Conservation (phyloP, 768 basidiomycete genomes). For the Porphyrellus cyaneotinctus region DNA sequence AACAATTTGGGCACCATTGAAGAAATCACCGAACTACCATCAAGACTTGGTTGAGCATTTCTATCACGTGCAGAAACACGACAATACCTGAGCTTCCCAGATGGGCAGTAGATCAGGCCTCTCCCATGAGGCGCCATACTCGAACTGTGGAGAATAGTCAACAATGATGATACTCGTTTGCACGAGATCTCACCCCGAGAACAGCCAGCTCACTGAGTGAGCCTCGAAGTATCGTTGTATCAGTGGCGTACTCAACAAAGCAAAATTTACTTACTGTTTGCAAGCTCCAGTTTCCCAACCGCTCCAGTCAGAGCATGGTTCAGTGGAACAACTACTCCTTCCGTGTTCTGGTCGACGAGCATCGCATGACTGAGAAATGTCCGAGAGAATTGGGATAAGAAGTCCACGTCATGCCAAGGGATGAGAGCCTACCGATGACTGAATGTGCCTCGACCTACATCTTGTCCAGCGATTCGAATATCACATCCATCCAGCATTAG, state of each 20-base stretch:
- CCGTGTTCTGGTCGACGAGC: constrained; percentile 84
- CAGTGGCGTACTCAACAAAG: background rate
- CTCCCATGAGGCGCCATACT: constrained; percentile 90
- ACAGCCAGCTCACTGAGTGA: constrained; percentile 89
- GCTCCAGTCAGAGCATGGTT: constrained; percentile 58
- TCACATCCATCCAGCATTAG: constrained; percentile 79
- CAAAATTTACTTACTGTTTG: constrained; percentile 63
- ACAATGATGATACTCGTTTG: background rate
- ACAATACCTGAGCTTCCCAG: constrained; percentile 83
- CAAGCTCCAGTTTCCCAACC: constrained; percentile 72
- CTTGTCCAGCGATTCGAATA: constrained; percentile 88
- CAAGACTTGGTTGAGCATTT: background rate
- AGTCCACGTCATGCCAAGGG: background rate
- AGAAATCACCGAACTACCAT: constrained; percentile 84
- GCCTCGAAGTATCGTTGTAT: constrained; percentile 38
- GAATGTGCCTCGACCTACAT: constrained; percentile 88
- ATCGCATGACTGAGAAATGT: constrained; percentile 66
- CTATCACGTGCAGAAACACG: background rate
- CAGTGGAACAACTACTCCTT: constrained; percentile 74
- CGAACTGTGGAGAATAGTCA: constrained; percentile 51
- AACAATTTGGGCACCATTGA: constrained; percentile 84
- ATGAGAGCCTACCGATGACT: constrained; percentile 54
- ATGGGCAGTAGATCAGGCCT: constrained; percentile 75
- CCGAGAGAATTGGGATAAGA: background rate
- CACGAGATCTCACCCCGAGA: constrained; percentile 57